A percentile compares a stretch with the other conserved stretches of the same genome.
Evolutionary conservation across 192 early-diverging fungal genomes (phyloP).

Genomic region (Linnemannia hyalina): DNA sequence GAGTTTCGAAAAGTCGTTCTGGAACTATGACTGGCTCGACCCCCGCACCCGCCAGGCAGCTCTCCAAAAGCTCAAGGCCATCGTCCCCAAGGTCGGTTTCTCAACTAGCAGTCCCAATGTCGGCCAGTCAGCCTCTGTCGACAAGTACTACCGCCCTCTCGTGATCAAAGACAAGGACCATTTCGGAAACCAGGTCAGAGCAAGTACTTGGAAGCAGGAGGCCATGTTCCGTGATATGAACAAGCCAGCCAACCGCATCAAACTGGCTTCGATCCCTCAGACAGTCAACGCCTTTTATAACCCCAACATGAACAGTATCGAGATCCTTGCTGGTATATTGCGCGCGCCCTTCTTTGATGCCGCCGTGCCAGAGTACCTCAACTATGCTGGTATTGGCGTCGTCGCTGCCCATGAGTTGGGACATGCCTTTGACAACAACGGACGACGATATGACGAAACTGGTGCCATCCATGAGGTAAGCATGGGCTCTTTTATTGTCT

Average conservation of each 20-base stretch:
- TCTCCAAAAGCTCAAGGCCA: constrained; percentile 58
- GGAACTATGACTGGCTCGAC: constrained; percentile 63
- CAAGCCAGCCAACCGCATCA: constrained; percentile 36
- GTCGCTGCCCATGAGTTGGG: constrained; percentile 79
- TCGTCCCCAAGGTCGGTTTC: constrained; percentile 63
- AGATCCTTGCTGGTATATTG: constrained; percentile 66
- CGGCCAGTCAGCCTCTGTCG: constrained; percentile 54
- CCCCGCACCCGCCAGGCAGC: constrained; percentile 54
- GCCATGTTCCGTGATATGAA: constrained; percentile 43
- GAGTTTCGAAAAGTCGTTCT: constrained; percentile 54
- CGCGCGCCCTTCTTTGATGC: constrained; percentile 71
- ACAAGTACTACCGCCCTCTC: constrained; percentile 56
- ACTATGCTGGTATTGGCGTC: constrained; percentile 74
- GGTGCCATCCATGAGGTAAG: constrained; percentile 20
- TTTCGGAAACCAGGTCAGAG: constrained; percentile 59
- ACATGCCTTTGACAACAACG: constrained; percentile 69
- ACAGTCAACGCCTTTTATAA: constrained; percentile 70
- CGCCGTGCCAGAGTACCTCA: constrained; percentile 66
- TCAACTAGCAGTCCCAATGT: constrained; percentile 55
- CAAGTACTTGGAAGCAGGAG: constrained; percentile 14
- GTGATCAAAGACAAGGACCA: constrained; percentile 40
- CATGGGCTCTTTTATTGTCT: constrained; percentile 39
- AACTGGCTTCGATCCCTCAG: constrained; percentile 63
- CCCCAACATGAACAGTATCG: constrained; percentile 41
- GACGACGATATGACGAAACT: constrained; percentile 59